Conservation (phyloP, 192 early-diverging fungal species). For the Coemansia sp. region DNA sequence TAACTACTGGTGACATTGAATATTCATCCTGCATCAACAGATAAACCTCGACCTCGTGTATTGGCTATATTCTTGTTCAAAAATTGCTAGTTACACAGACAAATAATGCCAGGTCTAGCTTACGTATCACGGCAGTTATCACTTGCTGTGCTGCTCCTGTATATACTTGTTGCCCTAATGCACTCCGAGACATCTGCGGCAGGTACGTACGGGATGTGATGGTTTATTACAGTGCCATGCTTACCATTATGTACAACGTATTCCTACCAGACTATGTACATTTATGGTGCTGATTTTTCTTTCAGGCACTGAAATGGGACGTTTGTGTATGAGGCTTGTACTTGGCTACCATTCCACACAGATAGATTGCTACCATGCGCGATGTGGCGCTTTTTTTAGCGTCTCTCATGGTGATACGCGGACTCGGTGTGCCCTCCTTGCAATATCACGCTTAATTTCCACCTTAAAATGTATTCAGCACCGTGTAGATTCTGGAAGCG, state of each 20-base stretch:
- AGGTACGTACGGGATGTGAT: neutral
- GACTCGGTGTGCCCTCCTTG: neutral
- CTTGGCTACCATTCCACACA: neutral
- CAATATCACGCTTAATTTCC: neutral
- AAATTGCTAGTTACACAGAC: neutral
- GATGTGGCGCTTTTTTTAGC: conserved; percentile 7
- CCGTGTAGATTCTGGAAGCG: neutral
- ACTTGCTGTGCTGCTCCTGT: conserved; percentile 5
- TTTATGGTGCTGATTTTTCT: neutral
- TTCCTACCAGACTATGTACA: neutral
- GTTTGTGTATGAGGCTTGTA: neutral
- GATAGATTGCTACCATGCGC: neutral
- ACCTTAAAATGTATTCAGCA: neutral
- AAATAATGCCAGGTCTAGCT: neutral
- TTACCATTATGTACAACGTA: neutral
- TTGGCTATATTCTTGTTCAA: neutral
- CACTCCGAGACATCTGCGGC: neutral
- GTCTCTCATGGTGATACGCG: neutral
- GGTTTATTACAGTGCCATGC: neutral
- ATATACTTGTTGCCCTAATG: neutral
- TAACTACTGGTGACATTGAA: neutral
- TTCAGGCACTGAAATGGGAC: neutral
- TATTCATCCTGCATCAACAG: neutral
- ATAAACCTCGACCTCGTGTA: neutral
- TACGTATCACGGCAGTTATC: neutral